Base-by-base conservation (phyloP, 371 early-diverging fungal species). In the Polyrhizophydium stewartii region DNA sequence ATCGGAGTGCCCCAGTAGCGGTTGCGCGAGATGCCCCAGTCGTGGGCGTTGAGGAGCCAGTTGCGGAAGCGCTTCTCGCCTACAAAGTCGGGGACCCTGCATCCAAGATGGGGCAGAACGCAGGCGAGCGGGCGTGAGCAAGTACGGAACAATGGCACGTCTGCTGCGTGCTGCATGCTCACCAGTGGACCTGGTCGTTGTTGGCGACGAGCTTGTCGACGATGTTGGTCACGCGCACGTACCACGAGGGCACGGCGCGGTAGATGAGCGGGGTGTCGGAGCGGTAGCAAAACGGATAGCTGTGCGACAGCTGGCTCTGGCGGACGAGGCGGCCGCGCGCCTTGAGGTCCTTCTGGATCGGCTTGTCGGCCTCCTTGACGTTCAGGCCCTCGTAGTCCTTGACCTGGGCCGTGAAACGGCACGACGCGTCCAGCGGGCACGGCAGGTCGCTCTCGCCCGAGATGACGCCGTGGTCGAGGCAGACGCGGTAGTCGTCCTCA, bases 1-100 rank as follows among this genome's bases (percentile, higher is more conserved):
- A 99, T 95, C 57, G 99, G 99, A 21, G 99, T 99, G 66, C 99
- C 99, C 99, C 99, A 99, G 85, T 94, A 99, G 67, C 99, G 90
- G 81, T 93, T 97, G 74, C 99, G 92, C 43, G 98, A 98, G 45
- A 99, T 85, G 69, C 94, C 92, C 99, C 99, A 99, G 82, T 99
- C 99, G 65, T 95, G 90, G 28, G 98, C 98, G 71, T 93, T 91
- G 59, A 86, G 92, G 59, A 99, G 89, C 99, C 99, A 99, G 85
- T 98, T 96, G 65, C 89, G 92, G 73, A 99, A 99, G 55, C 98
- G 91, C 85, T 96, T 97, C 70, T 97, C 96, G 78, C 96, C 91
- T 32, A 99, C 96, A 70, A 92, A 91, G 45, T 88, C 85, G 33
- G 99, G 99, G n/a, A 96, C 95, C 58, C 56, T 61, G 40, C 12